Base-by-base conservation (phyloP, 2,329 filamentous ascomycete genomes). In the Talaromyces sp. region DNA sequence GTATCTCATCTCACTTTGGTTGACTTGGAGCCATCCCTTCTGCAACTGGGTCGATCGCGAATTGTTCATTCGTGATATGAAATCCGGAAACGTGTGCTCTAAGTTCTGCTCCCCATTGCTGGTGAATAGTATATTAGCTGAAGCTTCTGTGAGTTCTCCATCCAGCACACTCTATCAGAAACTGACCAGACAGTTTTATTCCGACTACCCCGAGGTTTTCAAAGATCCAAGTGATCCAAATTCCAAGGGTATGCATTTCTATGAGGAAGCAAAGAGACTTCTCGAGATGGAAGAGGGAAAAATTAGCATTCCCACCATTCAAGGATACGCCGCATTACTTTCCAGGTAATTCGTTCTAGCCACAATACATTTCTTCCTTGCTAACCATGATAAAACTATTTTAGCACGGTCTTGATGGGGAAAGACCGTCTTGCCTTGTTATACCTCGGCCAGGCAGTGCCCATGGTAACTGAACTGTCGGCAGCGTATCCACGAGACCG, bases 61-160 rank as follows among this genome's bases (percentile, higher is more conserved):
- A 52, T 44, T 72, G 18, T 76, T 77, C 56, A 59, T 77, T 8
- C 64, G 67, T 31, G 73, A 72, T 44, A 77, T 77, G 75, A 65
- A 64, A 61, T 65, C 69, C 16, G 69, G 69, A 4, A 63, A 71
- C 18, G 18, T 68, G 10, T 64, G 64, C 5, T 66, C 68, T 1
- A 61, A 63, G 6, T 74, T 68, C 57, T 76, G 74, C 57, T 76
- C 74, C 9, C 70, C 74, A 5, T 70, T 76, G 8, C 59, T 76
- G 27, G 73, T 76, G 4, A 74, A 75, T 59, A 68, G 67, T 1
- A 72, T 76, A 7, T 62, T 75, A 7, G 67, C 73, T 9, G 65
- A 70, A 28, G 71, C 69, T n/a, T 72, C 67, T 61, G 71, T 73
- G 67, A 58, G 71, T 69, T 10, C 8, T 27, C 31, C 18, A 14